phyloP scores from a whole-genome alignment of 2,329 filamentous ascomycete species.

The Aureobasidium sp. region DNA sequence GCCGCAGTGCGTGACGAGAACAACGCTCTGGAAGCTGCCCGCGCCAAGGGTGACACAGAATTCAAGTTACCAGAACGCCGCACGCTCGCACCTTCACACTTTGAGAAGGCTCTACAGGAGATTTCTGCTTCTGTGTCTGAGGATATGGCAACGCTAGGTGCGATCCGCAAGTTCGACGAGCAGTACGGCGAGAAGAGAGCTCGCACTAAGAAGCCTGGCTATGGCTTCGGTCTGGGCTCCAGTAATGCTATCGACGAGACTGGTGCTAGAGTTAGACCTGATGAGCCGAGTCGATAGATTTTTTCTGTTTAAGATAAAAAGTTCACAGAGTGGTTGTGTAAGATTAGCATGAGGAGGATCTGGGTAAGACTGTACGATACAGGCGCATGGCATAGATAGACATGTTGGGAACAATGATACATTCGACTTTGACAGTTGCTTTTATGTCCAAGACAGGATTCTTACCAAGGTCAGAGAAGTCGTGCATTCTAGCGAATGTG shows the following conservation, averaged over 20 bases:
- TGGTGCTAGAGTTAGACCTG: constrained; percentile 22
- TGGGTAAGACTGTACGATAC: neutral
- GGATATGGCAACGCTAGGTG: constrained; percentile 78
- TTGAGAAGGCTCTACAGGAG: constrained; percentile 76
- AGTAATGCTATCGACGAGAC: constrained; percentile 21
- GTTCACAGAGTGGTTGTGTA: neutral
- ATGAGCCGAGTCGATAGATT: constrained; percentile 2
- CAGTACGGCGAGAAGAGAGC: constrained; percentile 78
- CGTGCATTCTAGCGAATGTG: neutral
- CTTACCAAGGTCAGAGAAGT: neutral
- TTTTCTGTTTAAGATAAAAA: neutral
- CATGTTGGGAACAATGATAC: neutral
- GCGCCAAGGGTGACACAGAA: constrained; percentile 25
- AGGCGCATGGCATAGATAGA: neutral
- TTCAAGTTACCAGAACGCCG: constrained; percentile 62
- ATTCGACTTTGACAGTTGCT: neutral
- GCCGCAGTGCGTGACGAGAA: constrained; percentile 70
- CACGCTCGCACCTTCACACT: constrained; percentile 60
- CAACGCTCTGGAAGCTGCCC: constrained; percentile 25
- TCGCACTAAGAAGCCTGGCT: constrained; percentile 34
- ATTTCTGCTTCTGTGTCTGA: constrained; percentile 89
- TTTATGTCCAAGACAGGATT: neutral
- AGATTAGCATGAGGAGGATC: neutral
- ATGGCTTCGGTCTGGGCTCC: constrained; percentile 24
- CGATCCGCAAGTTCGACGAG: constrained; percentile 92